Conservation (phyloP, 2,329 filamentous ascomycete genomes). For the Colletotrichum magnum region DNA sequence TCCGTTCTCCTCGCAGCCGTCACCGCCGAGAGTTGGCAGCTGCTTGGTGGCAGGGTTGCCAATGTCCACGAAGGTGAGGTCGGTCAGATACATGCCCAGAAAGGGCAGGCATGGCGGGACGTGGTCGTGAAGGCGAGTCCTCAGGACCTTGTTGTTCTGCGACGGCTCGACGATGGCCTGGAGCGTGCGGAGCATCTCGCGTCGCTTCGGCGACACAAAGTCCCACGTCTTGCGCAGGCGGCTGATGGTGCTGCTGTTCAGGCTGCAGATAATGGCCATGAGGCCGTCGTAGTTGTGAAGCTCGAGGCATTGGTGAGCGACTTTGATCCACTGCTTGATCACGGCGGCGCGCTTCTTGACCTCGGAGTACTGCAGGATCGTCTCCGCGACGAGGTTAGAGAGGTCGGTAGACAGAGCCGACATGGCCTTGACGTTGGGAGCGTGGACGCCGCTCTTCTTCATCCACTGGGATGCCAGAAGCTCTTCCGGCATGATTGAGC, state of each 20-base stretch:
- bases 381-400: conserved; percentile 93
- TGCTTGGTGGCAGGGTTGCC: conserved; percentile 91
- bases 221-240: conserved; percentile 96
- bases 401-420: conserved; percentile 92
- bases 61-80: conserved; percentile 95
- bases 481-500: conserved; percentile 91
- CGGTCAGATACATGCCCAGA: conserved; percentile 95
- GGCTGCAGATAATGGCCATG: conserved; percentile 95
- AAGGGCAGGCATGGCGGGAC: conserved; percentile 95
- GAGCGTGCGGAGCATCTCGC: conserved; percentile 82
- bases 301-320: conserved; percentile 87
- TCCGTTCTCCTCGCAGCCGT: conserved; percentile 71
- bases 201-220: conserved; percentile 84
- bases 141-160: conserved; percentile 90
- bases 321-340: conserved; percentile 99
- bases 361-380: conserved; percentile 89
- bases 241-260: conserved; percentile 92
- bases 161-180: conserved; percentile 90
- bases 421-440: conserved; percentile 94
- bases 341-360: conserved; percentile 90
- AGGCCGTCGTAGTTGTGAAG: conserved; percentile 96
- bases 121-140: conserved; percentile 85
- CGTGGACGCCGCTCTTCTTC: conserved; percentile 84
- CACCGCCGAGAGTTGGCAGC: conserved; percentile 66
- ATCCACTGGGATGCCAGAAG: conserved; percentile 94